Percentiles rank a stretch among this genome's conserved stretches.
phyloP scores from a whole-genome alignment of 257 asterid species.

The Gentiana macrophylla region DNA sequence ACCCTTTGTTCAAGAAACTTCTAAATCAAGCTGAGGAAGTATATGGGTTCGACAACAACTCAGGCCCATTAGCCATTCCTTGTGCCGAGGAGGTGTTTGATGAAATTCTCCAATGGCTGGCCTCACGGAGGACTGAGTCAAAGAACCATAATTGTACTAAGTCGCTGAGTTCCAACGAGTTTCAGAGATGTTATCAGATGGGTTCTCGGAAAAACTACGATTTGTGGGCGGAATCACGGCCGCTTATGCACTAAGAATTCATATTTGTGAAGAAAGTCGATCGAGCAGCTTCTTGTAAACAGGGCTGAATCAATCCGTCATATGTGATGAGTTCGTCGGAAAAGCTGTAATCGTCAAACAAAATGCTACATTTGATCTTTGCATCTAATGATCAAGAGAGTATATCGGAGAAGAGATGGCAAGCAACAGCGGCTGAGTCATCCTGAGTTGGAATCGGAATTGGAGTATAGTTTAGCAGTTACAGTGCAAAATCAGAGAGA shows the following conservation, averaged over 20 bases:
- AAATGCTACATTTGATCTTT: too few species aligned
- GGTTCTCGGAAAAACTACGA: conserved; percentile 18
- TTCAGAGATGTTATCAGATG: conserved; percentile 24
- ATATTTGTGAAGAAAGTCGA: too few species aligned
- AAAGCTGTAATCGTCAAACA: too few species aligned
- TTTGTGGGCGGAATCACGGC: conserved; percentile 23
- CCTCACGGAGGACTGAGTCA: conserved; percentile 15
- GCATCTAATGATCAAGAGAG: too few species aligned
- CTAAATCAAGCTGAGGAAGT: conserved; percentile 45
- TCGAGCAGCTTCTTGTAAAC: too few species aligned
- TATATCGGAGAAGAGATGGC: too few species aligned
- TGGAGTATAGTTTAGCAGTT: too few species aligned
- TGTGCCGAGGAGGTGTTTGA: conserved; percentile 45
- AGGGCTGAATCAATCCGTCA: too few species aligned
- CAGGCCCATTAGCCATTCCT: conserved; percentile 48
- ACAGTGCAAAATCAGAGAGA: too few species aligned
- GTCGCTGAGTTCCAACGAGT: conserved; percentile 19
- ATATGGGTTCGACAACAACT: conserved; percentile 23
- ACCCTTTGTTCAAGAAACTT: conserved; percentile 37
- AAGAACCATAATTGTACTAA: conserved; percentile 6
- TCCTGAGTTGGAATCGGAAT: too few species aligned
- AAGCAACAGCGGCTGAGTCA: too few species aligned
- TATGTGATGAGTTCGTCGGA: too few species aligned
- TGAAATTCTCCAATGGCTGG: conserved; percentile 28
- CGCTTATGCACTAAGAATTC: conserved; percentile 14